Evolutionary conservation across 768 basidiomycete species (phyloP), one percentile per base, ranked within the genome.

Genomic region (Tulasnella sp.): DNA sequence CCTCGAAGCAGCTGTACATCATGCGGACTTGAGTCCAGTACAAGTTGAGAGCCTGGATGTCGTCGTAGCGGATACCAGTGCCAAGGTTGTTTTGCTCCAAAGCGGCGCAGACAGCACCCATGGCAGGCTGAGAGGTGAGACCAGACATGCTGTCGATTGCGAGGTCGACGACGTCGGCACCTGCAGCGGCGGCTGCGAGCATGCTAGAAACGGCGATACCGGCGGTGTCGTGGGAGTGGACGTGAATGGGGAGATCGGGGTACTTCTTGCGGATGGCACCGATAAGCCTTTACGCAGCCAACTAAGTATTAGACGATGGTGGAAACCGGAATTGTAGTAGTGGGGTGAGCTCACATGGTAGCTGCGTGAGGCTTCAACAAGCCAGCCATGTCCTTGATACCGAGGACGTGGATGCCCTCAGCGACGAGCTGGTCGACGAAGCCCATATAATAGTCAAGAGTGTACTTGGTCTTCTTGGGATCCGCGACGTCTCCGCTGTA

Each of bases 111-210:
- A 99, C 90, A 44, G 98, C 98, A 82, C 98, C 98, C 98, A 99
- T 99, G 5, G 98, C 94, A 26, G 98, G 96, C 83, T 99, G 98
- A 26, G 98, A 99, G 73, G 98, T 99, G 81, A 97, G 87, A 79
- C 98, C 98, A 77, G 97, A 99, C 93, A 99, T 97, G 86, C 96
- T 97, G 85, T 99, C 98, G 83, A 99, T 99, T 57, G 98, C 98
- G 75, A 99, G 95, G 82, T 99, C 98, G 70, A 99, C 91, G 18
- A 99, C 91, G 83, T 99, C 98, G 69, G 98, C 98, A 80, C 98
- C 98, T n/a, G 98, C 98, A 13, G 92, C 91, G 3, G 98, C 98
- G 32, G 90, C 90, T 5, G 98, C 98, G 79, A 99, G 85, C 98
- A 99, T 99, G 82, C 93, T 95, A n/a, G 97, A 95, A 71, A 94